These are phyloP conservation scores for Heterobasidion irregulare DNA, from an alignment of 1,284 basidiomycete genomes.

Conservation along the genomic window DNA sequence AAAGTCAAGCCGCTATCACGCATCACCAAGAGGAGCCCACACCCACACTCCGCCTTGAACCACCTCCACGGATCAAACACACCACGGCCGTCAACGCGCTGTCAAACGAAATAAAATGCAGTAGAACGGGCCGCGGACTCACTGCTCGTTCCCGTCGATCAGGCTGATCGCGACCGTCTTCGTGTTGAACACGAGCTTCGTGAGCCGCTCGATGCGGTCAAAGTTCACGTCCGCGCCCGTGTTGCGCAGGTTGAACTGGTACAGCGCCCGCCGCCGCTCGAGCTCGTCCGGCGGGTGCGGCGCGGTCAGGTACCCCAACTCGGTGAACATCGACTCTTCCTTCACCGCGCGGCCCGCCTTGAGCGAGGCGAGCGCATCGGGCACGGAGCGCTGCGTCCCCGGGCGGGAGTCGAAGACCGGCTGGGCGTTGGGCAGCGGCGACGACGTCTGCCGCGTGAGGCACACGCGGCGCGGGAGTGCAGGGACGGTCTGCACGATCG, in stretches of 20 bases:
- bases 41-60: conserved; percentile 11
- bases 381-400: conserved; percentile 29
- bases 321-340: conserved; percentile 52
- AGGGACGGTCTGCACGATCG: conserved; percentile 26
- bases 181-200: conserved; percentile 89
- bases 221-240: conserved; percentile 85
- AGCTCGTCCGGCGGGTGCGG: conserved; percentile 78
- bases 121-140: conserved; percentile 10
- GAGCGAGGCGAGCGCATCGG: conserved; percentile 22
- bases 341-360: conserved; percentile 41
- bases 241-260: conserved; percentile 86
- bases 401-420: conserved; percentile 27
- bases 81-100: neutral
- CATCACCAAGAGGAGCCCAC: neutral
- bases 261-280: conserved; percentile 72
- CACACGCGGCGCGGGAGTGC: conserved; percentile 40
- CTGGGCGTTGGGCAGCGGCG: conserved; percentile 41
- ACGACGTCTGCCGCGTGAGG: conserved; percentile 52
- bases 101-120: neutral
- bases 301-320: conserved; percentile 68
- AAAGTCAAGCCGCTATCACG: neutral
- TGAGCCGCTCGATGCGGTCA: conserved; percentile 84
- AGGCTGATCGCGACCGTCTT: conserved; percentile 80
- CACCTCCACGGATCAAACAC: conserved; percentile 9
- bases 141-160: conserved; percentile 78